Conservation (phyloP, 1,139 yeast species). For the Cylindricascospora bacillispora region DNA sequence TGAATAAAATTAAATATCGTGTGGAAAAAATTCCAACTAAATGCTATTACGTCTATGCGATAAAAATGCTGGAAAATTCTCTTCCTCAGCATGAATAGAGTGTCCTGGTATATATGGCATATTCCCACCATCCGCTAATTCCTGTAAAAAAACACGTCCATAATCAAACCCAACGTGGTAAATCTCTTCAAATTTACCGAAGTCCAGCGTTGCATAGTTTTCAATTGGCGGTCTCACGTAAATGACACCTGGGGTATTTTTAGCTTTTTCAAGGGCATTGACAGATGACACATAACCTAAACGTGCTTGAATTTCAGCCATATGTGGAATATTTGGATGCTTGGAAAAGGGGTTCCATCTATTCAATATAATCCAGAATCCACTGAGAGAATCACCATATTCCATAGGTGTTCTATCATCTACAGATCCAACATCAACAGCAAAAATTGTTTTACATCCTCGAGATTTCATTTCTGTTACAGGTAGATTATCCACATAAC, state of each 20-base stretch:
- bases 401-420: conserved; percentile 86
- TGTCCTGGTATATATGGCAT: conserved; percentile 54
- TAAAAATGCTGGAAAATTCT: conserved; percentile 14
- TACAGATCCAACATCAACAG: conserved; percentile 94
- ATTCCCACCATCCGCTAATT: conserved; percentile 39
- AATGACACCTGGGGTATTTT: conserved; percentile 72
- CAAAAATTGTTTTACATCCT: conserved; percentile 81
- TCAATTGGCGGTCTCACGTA: conserved; percentile 93
- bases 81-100: conserved; percentile 7
- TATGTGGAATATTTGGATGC: conserved; percentile 80
- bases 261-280: conserved; percentile 80
- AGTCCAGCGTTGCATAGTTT: conserved; percentile 80
- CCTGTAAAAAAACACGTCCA: conserved; percentile 47
- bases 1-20: too few relatives aligned
- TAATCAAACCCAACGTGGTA: conserved; percentile 68
- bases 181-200: conserved; percentile 84
- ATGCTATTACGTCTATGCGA: conserved; percentile 55
- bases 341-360: conserved; percentile 83
- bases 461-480: conserved; percentile 80
- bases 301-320: conserved; percentile 91
- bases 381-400: conserved; percentile 88
- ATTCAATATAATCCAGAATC: conserved; percentile 81
- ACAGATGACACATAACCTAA: conserved; percentile 93
- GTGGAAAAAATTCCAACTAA: conserved; percentile 20
- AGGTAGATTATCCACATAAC: conserved; percentile 87